phyloP scores from a whole-genome alignment of 1,139 yeast species.

The Nadsonia commutata region DNA sequence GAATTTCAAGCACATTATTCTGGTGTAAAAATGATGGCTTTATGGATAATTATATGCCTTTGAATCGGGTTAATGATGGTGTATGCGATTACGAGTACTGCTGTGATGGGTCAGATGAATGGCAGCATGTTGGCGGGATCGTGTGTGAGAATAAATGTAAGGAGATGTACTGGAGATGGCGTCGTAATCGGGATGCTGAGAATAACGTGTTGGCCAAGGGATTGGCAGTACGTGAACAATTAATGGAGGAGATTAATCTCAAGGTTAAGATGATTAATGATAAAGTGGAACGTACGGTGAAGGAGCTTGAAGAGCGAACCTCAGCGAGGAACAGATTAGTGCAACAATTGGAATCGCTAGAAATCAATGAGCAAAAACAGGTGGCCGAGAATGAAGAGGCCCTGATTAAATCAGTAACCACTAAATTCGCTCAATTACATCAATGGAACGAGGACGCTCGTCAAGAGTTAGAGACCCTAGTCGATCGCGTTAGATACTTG shows the following conservation, averaged over 20 bases:
- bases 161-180: constrained; percentile 5
- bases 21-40: constrained; percentile 73
- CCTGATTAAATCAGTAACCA: no score
- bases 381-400: no score
- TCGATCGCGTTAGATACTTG: no score
- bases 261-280: not conserved
- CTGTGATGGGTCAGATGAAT: constrained; percentile 93
- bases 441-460: no score
- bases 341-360: no score
- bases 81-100: constrained; percentile 81
- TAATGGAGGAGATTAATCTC: not conserved
- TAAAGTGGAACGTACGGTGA: not conserved
- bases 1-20: constrained; percentile 24
- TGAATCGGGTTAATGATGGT: constrained; percentile 69
- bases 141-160: constrained; percentile 16
- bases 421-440: no score
- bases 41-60: constrained; percentile 31
- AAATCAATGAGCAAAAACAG: no score
- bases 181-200: not conserved
- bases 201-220: not conserved
- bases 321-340: no score
- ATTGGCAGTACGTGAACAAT: not conserved
- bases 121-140: constrained; percentile 19
- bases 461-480: no score
- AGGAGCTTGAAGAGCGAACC: not conserved